These are phyloP conservation scores for Alectoria sarmentosa DNA, from an alignment of 495 filamentous ascomycete species.

Conservation along the genomic window DNA sequence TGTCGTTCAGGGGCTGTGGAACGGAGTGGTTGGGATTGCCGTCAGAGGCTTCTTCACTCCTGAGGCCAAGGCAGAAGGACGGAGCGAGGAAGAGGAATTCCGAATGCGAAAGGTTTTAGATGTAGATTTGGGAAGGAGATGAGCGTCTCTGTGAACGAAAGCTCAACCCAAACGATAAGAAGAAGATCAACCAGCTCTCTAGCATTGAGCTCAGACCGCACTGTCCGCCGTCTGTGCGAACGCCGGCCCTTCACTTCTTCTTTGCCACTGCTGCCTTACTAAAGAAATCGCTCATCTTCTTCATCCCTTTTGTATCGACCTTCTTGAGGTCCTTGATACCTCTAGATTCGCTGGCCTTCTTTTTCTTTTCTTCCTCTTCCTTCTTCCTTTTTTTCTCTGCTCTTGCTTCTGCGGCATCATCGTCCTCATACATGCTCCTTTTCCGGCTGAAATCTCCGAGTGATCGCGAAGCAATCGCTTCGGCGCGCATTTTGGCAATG, in stretches of 20 bases:
- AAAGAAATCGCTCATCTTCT: slow-evolving; percentile 95
- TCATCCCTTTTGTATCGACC: slow-evolving; percentile 86
- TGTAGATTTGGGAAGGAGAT: slow-evolving; percentile 52
- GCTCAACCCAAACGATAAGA: neutral
- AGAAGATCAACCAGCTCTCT: neutral
- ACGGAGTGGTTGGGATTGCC: slow-evolving; percentile 58
- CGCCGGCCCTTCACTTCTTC: slow-evolving; percentile 15
- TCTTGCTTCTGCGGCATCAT: slow-evolving; percentile 40
- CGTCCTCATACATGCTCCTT: slow-evolving; percentile 61
- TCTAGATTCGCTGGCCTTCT: slow-evolving; percentile 62
- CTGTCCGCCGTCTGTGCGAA: neutral
- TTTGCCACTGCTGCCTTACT: slow-evolving; percentile 45
- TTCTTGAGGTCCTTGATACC: slow-evolving; percentile 77
- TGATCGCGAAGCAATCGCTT: slow-evolving; percentile 59
- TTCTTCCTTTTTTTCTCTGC: slow-evolving; percentile 58
- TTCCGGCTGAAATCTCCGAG: slow-evolving; percentile 71
- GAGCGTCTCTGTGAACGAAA: neutral
- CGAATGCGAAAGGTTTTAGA: slow-evolving; percentile 50
- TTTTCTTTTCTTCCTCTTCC: slow-evolving; percentile 70
- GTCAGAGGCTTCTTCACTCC: slow-evolving; percentile 56
- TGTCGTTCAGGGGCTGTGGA: slow-evolving; percentile 69
- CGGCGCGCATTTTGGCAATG: slow-evolving; percentile 55
- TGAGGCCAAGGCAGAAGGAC: slow-evolving; percentile 16
- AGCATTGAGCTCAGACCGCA: neutral
- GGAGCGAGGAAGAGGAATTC: slow-evolving; percentile 28